Percentiles rank a stretch among this genome's conserved stretches.
phyloP scores from a whole-genome alignment of 257 asterid genomes.

The Jacaranda mimosifolia region DNA sequence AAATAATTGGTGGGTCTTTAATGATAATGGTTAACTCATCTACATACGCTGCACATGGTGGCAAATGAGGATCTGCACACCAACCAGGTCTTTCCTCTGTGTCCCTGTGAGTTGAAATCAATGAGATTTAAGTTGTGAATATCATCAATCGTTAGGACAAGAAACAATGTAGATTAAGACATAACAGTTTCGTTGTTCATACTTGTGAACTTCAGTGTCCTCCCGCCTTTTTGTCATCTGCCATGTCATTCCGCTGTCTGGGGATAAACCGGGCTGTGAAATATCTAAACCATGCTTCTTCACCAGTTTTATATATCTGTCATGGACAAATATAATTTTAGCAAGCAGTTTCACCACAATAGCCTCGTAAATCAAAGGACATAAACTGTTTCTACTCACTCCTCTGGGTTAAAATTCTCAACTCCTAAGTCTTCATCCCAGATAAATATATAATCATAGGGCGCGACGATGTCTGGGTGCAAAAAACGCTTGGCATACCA shows the following conservation, averaged over 20 bases:
- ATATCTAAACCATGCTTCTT: constrained; percentile 81
- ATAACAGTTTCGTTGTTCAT: constrained; percentile 20
- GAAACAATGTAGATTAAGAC: not conserved
- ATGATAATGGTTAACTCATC: constrained; percentile 6
- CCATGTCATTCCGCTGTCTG: constrained; percentile 90
- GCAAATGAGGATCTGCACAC: constrained; percentile 87
- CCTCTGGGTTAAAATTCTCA: constrained; percentile 79
- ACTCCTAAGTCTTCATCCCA: constrained; percentile 98
- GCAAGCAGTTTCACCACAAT: constrained; percentile 10
- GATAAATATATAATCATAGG: constrained; percentile 80
- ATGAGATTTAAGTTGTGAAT: constrained; percentile 15
- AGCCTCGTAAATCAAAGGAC: constrained; percentile 13
- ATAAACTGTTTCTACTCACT: constrained; percentile 54
- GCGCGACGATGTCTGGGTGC: constrained; percentile 89
- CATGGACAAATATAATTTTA: constrained; percentile 10
- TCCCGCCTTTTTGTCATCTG: constrained; percentile 80
- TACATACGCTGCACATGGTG: constrained; percentile 98
- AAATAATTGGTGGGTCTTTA: constrained; percentile 9
- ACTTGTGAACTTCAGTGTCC: constrained; percentile 91
- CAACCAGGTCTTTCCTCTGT: constrained; percentile 90
- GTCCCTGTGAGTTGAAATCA: constrained; percentile 52
- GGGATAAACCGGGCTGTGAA: constrained; percentile 93
- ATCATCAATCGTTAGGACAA: not conserved
- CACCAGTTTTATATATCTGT: constrained; percentile 77
- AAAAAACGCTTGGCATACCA: constrained; percentile 97